Evolutionary conservation across 768 basidiomycete genomes (phyloP).

Genomic region (Coprinellus micaceus): DNA sequence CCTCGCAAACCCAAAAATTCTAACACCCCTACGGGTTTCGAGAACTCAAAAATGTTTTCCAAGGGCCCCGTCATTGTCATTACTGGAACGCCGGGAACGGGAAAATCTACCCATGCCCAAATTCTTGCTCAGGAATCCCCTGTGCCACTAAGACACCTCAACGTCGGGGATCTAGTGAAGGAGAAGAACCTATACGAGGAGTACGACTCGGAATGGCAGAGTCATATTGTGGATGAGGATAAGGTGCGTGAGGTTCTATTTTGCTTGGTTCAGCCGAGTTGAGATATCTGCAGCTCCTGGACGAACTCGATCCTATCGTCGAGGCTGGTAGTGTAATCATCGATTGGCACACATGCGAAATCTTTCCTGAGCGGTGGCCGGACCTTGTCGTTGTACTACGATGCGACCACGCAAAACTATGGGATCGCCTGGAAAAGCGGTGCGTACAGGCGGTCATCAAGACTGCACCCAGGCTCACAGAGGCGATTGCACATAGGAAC

Average conservation of each 20-base stretch:
- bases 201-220: constrained; percentile 94
- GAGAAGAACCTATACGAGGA: constrained; percentile 75
- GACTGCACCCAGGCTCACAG: too few species aligned
- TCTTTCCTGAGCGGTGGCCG: constrained; percentile 94
- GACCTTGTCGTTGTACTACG: constrained; percentile 92
- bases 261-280: not conserved
- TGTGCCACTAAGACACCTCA: constrained; percentile 73
- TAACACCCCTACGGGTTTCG: not conserved
- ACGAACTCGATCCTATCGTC: constrained; percentile 76
- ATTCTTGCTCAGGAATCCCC: constrained; percentile 73
- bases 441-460: too few species aligned
- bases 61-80: constrained; percentile 71
- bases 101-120: constrained; percentile 90
- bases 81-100: constrained; percentile 93
- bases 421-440: constrained; percentile 91
- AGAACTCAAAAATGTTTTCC: constrained; percentile 12
- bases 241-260: constrained; percentile 53
- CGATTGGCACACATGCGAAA: constrained; percentile 93
- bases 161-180: constrained; percentile 89
- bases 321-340: constrained; percentile 76
- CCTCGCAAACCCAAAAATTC: not conserved
- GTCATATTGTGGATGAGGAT: constrained; percentile 93
- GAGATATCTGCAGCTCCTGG: constrained; percentile 59
- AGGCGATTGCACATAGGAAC: constrained; percentile 44
- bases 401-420: constrained; percentile 82